A percentile compares a stretch with the other conserved stretches of the same genome.
These are phyloP conservation scores for Nitzschia sp. DNA, from an alignment of 108 stramenopile species.

Conservation along the genomic window DNA sequence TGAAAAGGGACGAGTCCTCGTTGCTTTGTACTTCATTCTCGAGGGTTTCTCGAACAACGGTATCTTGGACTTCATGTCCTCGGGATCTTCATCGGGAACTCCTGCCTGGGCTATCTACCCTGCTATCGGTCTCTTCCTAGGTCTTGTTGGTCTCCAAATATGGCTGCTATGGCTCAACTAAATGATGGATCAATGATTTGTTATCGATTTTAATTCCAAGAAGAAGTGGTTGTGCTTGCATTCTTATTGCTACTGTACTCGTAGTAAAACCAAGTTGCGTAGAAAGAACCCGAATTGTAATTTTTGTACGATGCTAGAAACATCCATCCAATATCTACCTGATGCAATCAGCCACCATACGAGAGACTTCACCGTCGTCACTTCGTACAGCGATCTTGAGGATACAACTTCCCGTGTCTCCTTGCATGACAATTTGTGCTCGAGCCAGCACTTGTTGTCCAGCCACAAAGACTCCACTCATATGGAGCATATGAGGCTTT, in stretches of 20 bases:
- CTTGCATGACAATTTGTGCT: slow-evolving; percentile 83
- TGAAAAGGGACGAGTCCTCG: slow-evolving; percentile 67
- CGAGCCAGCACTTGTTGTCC: slow-evolving; percentile 77
- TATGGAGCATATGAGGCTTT: slow-evolving; percentile 89
- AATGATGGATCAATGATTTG: no score
- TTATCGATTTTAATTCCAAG: no score
- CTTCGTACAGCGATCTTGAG: slow-evolving; percentile 92
- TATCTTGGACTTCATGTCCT: slow-evolving; percentile 3
- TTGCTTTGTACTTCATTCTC: slow-evolving; percentile 72
- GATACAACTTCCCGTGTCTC: slow-evolving; percentile 44
- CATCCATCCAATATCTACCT: slow-evolving; percentile 21
- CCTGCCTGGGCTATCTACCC: no score
- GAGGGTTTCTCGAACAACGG: slow-evolving; percentile 44
- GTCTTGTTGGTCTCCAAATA: no score
- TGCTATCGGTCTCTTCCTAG: no score
- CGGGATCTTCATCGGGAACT: no score
- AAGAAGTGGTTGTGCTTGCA: no score
- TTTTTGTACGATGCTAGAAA: no score
- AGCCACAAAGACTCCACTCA: slow-evolving; percentile 87
- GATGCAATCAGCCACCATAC: slow-evolving; percentile 88
- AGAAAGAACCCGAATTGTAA: no score
- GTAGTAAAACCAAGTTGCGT: no score
- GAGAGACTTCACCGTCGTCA: slow-evolving; percentile 63
- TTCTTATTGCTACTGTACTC: no score
- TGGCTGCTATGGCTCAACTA: no score